Evolutionary conservation across 2,329 filamentous ascomycete genomes (phyloP), one percentile per base, ranked within the genome.

Genomic region (Mollisia scopiformis): DNA sequence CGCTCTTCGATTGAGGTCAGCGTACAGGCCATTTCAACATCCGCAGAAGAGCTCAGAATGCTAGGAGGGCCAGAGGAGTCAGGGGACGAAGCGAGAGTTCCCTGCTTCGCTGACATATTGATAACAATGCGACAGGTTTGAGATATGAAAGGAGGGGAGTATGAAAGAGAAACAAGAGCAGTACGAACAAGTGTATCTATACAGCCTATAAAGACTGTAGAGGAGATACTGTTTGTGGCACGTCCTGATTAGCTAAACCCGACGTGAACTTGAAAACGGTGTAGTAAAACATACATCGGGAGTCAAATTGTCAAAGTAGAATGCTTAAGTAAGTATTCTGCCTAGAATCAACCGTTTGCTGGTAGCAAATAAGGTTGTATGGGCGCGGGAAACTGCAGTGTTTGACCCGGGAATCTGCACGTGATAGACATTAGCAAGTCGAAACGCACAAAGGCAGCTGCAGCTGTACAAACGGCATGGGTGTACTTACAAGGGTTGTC

Each of bases 21-120:
- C 43, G 64, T 57, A 43, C 58, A 61, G 35, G 55, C 64, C 67
- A 69, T 69, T 41, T 66, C 63, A 33, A 61, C 65, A 57, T 68
- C 63, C 16, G 37, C 43, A 57, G 51, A 35, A 25, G 58, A 51
- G 39, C 55, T 50, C 31, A 21, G n/a, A 16, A 50, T 50, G 47
- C 50, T 27, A 52, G 53, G 27, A 23, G 31, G 35, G 14, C 27
- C 31, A 23, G 41, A 27, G 30, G 57, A 31, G 14, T 31, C 31
- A 23, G 41, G 30, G 30, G 57, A 31, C 19, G 61, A 47, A 19
- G 41, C 33, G 33, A 55, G 25, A 28, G 46, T 13, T 16, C 19
- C 28, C 16, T 57, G 47, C 28, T 50, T 58, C n/a, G 27, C 31
- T 37, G 54, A 43, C 50, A 60, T 60, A 19, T 28, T 54, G 53